Evolutionary conservation across 2,329 filamentous ascomycete species (phyloP).

Genomic region (Penicillium fuscoglaucum): DNA sequence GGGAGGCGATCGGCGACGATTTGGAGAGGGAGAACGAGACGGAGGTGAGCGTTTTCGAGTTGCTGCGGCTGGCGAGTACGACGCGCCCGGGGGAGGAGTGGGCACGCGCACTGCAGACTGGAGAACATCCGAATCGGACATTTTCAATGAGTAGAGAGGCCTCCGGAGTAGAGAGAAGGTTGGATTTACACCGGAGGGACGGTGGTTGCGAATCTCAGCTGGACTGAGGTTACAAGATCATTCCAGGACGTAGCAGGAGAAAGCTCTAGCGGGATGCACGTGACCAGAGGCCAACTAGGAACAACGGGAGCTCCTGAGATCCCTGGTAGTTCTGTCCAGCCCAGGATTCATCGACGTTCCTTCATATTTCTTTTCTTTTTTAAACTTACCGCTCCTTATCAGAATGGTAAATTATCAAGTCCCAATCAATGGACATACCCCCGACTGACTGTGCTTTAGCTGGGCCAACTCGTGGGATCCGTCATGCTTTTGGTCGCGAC

Average conservation of each 20-base stretch:
- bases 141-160: constrained; percentile 25
- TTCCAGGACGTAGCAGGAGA: constrained; percentile 12
- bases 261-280: constrained; percentile 24
- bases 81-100: constrained; percentile 53
- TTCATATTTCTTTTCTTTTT: constrained; percentile 11
- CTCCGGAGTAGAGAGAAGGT: constrained; percentile 8
- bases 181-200: constrained; percentile 8
- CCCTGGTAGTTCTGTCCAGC: constrained; percentile 11
- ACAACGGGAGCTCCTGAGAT: constrained; percentile 24
- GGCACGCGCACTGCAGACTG: constrained; percentile 61
- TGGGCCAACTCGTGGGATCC: constrained; percentile 82
- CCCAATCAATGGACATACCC: background rate
- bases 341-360: constrained; percentile 10
- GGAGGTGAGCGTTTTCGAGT: constrained; percentile 60
- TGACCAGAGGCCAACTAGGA: constrained; percentile 18
- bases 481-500: constrained; percentile 74
- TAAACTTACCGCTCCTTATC: constrained; percentile 18
- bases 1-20: constrained; percentile 52
- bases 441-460: constrained; percentile 54
- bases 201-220: constrained; percentile 12
- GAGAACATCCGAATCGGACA: constrained; percentile 50
- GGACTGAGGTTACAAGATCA: constrained; percentile 8
- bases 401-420: constrained; percentile 28
- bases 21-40: constrained; percentile 55
- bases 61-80: constrained; percentile 50